phyloP scores from a whole-genome alignment of 2,329 filamentous ascomycete species.

The Ophiocordyceps camponoti-floridani region DNA sequence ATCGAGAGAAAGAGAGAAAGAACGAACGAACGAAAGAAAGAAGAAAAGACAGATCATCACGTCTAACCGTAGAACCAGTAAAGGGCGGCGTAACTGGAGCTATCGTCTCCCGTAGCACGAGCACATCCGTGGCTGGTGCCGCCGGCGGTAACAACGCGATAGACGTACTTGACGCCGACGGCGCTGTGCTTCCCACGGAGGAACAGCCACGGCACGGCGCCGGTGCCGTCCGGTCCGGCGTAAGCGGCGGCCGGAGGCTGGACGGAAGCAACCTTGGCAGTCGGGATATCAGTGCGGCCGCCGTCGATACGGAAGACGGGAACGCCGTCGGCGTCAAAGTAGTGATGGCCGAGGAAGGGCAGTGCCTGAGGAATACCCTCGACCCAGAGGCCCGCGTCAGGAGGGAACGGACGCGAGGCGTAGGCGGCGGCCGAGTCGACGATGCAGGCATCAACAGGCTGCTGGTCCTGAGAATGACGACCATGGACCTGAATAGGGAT shows the following conservation, averaged over 20 bases:
- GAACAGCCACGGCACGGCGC: conserved; percentile 36
- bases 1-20: neutral
- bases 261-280: conserved; percentile 28
- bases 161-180: conserved; percentile 23
- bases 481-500: conserved; percentile 24
- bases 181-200: conserved; percentile 23
- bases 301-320: conserved; percentile 42
- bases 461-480: no score
- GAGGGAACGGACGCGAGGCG: conserved; percentile 17
- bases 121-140: conserved; percentile 26
- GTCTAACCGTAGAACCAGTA: conserved; percentile 37
- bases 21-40: conserved; percentile 1
- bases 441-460: conserved; percentile 2
- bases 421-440: conserved; percentile 12
- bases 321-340: conserved; percentile 34
- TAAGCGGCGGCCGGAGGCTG: conserved; percentile 32
- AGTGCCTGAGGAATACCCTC: conserved; percentile 14
- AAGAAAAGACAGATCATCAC: no score
- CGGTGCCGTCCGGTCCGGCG: conserved; percentile 25
- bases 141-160: conserved; percentile 37
- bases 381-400: conserved; percentile 19
- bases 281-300: conserved; percentile 19
- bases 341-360: conserved; percentile 44
- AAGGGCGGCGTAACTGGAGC: conserved; percentile 35
- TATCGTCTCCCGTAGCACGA: conserved; percentile 21